Percentiles rank a stretch among this genome's conserved stretches.
phyloP scores from a whole-genome alignment of 140 eudicot genomes.

The Anethum foeniculum region DNA sequence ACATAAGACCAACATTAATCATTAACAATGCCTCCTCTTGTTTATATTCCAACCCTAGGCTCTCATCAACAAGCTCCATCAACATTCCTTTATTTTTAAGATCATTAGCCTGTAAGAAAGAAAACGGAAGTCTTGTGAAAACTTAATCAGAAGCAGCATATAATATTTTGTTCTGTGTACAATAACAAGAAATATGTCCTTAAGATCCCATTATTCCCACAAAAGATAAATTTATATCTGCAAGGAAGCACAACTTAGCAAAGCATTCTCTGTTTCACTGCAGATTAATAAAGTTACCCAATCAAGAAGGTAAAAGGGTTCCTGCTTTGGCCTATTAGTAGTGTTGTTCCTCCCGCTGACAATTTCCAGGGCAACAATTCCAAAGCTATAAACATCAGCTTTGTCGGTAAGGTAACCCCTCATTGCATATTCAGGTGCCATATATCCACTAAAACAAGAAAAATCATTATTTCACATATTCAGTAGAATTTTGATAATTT shows the following conservation, averaged over 20 bases:
- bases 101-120: slow-evolving; percentile 7
- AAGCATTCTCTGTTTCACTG: background rate
- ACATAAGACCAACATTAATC: slow-evolving; percentile 18
- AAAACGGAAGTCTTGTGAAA: background rate
- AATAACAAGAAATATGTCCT: background rate
- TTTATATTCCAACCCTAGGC: slow-evolving; percentile 11
- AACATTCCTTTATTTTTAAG: slow-evolving; percentile 17
- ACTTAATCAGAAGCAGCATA: background rate
- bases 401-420: slow-evolving; percentile 50
- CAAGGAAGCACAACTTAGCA: background rate
- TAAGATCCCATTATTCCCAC: background rate
- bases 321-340: slow-evolving; percentile 23
- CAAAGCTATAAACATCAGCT: slow-evolving; percentile 59
- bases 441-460: slow-evolving; percentile 41
- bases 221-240: background rate
- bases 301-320: slow-evolving; percentile 39
- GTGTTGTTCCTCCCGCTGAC: slow-evolving; percentile 45
- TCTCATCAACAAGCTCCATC: slow-evolving; percentile 24
- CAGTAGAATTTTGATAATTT: background rate
- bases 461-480: background rate
- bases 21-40: slow-evolving; percentile 17
- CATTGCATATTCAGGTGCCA: slow-evolving; percentile 62
- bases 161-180: background rate
- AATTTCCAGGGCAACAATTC: slow-evolving; percentile 41
- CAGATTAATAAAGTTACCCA: slow-evolving; percentile 27